Conservation (phyloP, 2,329 filamentous ascomycete species). For the Phoma sp. region DNA sequence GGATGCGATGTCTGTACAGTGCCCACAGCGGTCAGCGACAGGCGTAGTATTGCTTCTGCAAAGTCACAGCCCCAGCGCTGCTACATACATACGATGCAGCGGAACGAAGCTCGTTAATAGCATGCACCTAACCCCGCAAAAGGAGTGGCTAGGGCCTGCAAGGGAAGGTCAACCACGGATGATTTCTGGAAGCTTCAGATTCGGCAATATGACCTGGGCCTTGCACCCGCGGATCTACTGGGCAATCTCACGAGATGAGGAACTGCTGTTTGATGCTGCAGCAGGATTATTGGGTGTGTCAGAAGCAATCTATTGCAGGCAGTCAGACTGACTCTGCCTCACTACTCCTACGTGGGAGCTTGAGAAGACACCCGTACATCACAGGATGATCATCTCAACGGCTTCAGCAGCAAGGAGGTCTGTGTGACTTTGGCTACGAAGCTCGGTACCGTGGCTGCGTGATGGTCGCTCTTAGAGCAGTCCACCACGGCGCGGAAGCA, state of each 20-base stretch:
- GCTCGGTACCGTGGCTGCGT: constrained; percentile 37
- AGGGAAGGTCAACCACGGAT: constrained; percentile 36
- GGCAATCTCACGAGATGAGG: constrained; percentile 30
- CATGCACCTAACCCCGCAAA: constrained; percentile 41
- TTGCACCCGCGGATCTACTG: constrained; percentile 20
- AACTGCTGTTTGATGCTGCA: constrained; percentile 4
- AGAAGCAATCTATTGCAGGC: constrained; percentile 9
- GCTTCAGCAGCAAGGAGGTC: constrained; percentile 30
- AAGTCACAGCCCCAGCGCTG: constrained; percentile 25
- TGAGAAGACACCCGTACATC: constrained; percentile 3
- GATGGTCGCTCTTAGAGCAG: constrained; percentile 33
- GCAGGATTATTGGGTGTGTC: constrained; percentile 18
- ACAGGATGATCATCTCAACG: constrained; percentile 25
- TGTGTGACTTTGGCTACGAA: constrained; percentile 34
- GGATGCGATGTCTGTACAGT: constrained; percentile 8
- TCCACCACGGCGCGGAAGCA: constrained; percentile 34
- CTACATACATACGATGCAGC: constrained; percentile 27
- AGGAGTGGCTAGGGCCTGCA: constrained; percentile 29
- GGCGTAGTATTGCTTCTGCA: constrained; percentile 27
- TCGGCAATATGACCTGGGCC: constrained; percentile 14
- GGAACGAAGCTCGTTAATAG: constrained; percentile 31
- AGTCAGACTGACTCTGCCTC: neutral
- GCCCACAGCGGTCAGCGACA: constrained; percentile 29
- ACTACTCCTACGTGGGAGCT: too few species aligned
- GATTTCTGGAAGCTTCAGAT: constrained; percentile 26